phyloP scores from a whole-genome alignment of 331 rosid species.

The Arachis monticola region DNA sequence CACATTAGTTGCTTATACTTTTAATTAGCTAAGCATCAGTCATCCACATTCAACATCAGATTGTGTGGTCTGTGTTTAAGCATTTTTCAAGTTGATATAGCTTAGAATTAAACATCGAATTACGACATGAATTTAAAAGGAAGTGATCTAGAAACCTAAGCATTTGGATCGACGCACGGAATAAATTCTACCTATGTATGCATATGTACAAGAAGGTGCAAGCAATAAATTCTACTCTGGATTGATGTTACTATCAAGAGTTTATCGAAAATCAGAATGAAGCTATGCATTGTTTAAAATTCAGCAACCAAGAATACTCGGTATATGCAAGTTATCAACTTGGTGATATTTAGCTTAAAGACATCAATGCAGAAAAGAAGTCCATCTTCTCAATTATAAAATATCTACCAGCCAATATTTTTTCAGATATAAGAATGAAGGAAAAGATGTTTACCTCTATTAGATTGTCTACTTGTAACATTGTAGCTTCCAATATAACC shows the following conservation, averaged over 20 bases:
- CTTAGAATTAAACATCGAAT: conserved; percentile 21
- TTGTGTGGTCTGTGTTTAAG: background rate
- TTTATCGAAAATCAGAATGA: conserved; percentile 12
- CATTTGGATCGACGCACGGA: background rate
- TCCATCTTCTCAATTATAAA: conserved; percentile 34
- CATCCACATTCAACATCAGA: conserved; percentile 23
- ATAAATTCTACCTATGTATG: conserved; percentile 18
- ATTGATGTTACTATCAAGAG: conserved; percentile 36
- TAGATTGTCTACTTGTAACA: conserved; percentile 83
- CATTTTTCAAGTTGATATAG: conserved; percentile 27
- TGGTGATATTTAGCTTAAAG: conserved; percentile 14
- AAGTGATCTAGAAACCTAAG: conserved; percentile 27
- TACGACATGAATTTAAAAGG: conserved; percentile 24
- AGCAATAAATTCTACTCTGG: conserved; percentile 29
- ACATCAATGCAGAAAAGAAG: background rate
- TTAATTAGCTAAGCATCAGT: conserved; percentile 1
- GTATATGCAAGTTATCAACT: conserved; percentile 17
- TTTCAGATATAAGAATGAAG: conserved; percentile 32
- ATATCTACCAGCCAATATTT: conserved; percentile 30
- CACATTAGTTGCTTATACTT: too few species aligned
- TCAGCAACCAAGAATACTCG: conserved; percentile 25
- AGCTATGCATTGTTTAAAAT: conserved; percentile 6
- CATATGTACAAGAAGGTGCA: conserved; percentile 20
- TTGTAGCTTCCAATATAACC: conserved; percentile 82
- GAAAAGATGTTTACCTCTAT: conserved; percentile 79